A percentile compares a stretch with the other conserved stretches of the same genome.
These are phyloP conservation scores for Kokia cookei DNA, from an alignment of 441 rosid genomes.

Conservation along the genomic window DNA sequence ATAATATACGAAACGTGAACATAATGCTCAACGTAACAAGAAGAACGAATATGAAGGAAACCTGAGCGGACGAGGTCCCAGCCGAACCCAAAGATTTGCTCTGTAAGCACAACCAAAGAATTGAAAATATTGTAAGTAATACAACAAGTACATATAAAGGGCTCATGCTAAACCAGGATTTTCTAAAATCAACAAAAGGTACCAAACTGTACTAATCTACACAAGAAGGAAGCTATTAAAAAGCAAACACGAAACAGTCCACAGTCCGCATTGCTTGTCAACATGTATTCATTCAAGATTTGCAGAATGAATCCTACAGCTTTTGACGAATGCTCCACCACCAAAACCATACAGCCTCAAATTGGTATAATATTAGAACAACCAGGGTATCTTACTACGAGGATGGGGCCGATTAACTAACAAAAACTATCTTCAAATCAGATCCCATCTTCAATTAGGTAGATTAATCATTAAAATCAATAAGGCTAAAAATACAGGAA, in stretches of 20 bases:
- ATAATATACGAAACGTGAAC: not conserved
- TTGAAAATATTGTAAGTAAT: not conserved
- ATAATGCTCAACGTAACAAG: not conserved
- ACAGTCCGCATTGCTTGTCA: not conserved
- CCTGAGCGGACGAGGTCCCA: slow-evolving; percentile 66
- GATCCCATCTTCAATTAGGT: not conserved
- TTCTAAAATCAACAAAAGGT: not conserved
- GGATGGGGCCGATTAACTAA: not conserved
- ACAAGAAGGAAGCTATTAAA: not conserved
- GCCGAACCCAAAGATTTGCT: slow-evolving; percentile 61
- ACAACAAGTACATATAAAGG: not conserved
- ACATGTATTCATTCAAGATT: not conserved
- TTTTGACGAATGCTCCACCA: not conserved
- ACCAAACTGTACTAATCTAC: not conserved
- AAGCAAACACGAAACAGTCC: not conserved
- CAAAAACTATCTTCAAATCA: not conserved
- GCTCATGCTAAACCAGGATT: not conserved
- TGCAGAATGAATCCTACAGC: not conserved
- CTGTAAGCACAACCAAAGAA: slow-evolving; percentile 26
- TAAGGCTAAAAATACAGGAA: not conserved
- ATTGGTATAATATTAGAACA: not conserved
- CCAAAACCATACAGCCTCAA: not conserved
- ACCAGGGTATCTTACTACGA: not conserved
- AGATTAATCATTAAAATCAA: not conserved
- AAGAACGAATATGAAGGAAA: slow-evolving; percentile 14